phyloP scores from a whole-genome alignment of 176 grass and related monocot species.

The Coix lacrymajobi region DNA sequence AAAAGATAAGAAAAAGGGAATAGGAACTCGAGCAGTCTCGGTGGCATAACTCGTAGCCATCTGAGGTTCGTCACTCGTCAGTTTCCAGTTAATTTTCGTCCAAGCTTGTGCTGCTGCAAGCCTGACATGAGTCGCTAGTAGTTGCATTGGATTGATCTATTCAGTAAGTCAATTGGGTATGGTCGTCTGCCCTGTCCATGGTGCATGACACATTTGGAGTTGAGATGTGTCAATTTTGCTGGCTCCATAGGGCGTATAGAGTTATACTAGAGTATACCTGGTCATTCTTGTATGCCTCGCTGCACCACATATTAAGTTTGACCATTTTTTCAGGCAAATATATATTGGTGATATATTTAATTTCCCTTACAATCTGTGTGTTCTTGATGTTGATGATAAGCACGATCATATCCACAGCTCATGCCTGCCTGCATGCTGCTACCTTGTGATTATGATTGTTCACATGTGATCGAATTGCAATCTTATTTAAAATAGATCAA shows the following conservation, averaged over 20 bases:
- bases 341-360: neutral
- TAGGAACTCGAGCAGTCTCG: slow-evolving; percentile 7
- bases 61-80: neutral
- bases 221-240: slow-evolving; percentile 16
- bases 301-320: neutral
- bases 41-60: neutral
- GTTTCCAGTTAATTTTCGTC: neutral
- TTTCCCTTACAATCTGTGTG: neutral
- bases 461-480: neutral
- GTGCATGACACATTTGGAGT: slow-evolving; percentile 20
- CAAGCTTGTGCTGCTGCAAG: neutral
- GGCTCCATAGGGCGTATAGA: neutral
- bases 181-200: neutral
- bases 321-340: neutral
- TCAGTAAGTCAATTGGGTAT: neutral
- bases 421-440: neutral
- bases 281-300: neutral
- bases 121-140: neutral
- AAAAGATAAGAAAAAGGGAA: neutral
- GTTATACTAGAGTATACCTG: neutral
- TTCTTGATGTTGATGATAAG: neutral
- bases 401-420: neutral
- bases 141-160: slow-evolving; percentile 13
- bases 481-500: too few species aligned
- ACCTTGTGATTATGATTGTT: neutral